These are phyloP conservation scores for Pisolithus sp. DNA, from an alignment of 768 basidiomycete genomes.

Conservation along the genomic window DNA sequence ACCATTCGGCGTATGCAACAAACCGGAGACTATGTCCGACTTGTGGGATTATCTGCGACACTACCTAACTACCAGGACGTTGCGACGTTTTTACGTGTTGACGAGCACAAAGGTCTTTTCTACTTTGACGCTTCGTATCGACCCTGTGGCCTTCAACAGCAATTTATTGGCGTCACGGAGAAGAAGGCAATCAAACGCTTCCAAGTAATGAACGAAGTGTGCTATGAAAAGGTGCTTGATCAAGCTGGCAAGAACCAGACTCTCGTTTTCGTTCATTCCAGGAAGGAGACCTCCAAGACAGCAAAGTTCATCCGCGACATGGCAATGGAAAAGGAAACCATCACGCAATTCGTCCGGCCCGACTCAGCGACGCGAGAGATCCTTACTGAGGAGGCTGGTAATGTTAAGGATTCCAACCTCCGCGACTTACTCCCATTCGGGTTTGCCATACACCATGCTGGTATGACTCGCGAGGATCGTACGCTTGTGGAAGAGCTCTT, in stretches of 20 bases:
- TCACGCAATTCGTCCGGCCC: conserved; percentile 92
- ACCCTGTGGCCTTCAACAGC: conserved; percentile 92
- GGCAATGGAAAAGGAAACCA: conserved; percentile 95
- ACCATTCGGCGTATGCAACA: conserved; percentile 94
- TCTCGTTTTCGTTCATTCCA: conserved; percentile 94
- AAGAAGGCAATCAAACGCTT: conserved; percentile 99
- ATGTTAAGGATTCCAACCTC: conserved; percentile 77
- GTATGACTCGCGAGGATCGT: conserved; percentile 90
- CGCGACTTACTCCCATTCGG: conserved; percentile 92
- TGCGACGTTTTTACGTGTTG: conserved; percentile 93
- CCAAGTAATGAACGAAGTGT: conserved; percentile 97
- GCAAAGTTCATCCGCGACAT: conserved; percentile 90
- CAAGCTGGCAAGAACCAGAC: conserved; percentile 88
- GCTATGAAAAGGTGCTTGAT: conserved; percentile 97
- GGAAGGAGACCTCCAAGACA: conserved; percentile 98
- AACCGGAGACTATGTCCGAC: conserved; percentile 84
- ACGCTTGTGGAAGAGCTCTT: conserved; percentile 92
- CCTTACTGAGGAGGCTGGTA: conserved; percentile 73
- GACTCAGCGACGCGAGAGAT: conserved; percentile 91
- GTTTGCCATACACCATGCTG: conserved; percentile 96
- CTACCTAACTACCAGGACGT: conserved; percentile 99
- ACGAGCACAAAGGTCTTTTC: conserved; percentile 87
- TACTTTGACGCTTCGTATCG: conserved; percentile 95
- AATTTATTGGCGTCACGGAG: conserved; percentile 96
- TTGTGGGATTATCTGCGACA: conserved; percentile 94